Conservation (phyloP, 2,329 filamentous ascomycete species). For the Colletotrichum shisoi region DNA sequence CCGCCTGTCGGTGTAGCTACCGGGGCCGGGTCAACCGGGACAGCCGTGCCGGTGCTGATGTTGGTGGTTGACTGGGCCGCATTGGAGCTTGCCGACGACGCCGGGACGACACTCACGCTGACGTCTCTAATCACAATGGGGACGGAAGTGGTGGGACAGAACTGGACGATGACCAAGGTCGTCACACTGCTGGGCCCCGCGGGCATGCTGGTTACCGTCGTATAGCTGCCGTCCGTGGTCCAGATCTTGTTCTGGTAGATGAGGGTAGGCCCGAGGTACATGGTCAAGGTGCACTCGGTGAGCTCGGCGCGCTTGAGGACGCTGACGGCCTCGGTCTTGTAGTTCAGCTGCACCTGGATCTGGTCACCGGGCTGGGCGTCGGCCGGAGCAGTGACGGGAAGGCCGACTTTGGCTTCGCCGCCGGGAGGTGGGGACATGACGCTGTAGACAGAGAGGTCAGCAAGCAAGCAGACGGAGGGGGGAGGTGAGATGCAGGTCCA, state of each 20-base stretch:
- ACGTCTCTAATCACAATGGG: constrained; percentile 11
- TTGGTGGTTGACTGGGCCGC: neutral
- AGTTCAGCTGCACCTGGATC: neutral
- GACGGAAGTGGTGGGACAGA: constrained; percentile 15
- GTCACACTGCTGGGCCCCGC: constrained; percentile 2
- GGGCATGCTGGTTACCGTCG: constrained; percentile 28
- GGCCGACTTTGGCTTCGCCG: neutral
- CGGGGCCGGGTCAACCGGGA: neutral
- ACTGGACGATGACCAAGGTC: constrained; percentile 22
- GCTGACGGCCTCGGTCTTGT: neutral
- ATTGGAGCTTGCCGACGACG: neutral
- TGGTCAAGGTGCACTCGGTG: constrained; percentile 7
- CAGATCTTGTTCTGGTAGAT: constrained; percentile 25
- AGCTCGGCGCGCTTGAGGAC: constrained; percentile 46
- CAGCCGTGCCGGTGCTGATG: neutral
- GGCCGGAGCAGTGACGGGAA: neutral
- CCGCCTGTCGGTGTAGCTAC: neutral
- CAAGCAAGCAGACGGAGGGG: no score
- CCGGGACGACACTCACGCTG: neutral
- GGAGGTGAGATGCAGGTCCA: neutral
- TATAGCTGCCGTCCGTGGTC: constrained; percentile 29
- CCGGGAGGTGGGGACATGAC: neutral
- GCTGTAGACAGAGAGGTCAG: neutral
- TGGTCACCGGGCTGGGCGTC: neutral
- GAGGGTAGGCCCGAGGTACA: constrained; percentile 12